A percentile compares a stretch with the other conserved stretches of the same genome.
phyloP scores from a whole-genome alignment of 306 rosid species.

The Corylus heterophylla region DNA sequence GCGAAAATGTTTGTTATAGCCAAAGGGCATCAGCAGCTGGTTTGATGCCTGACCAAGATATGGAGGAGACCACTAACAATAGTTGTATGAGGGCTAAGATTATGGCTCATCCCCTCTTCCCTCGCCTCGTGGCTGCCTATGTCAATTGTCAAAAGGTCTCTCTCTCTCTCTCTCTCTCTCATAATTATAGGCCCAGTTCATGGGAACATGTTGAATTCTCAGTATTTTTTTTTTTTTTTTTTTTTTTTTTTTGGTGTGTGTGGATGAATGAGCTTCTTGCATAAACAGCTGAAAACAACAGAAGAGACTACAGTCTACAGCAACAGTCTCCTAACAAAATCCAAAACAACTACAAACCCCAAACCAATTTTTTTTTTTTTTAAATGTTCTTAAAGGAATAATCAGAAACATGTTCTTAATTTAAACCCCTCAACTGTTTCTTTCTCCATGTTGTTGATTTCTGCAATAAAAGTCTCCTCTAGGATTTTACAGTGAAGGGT shows the following conservation, averaged over 20 bases:
- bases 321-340: too few species aligned
- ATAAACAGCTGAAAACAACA: too few species aligned
- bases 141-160: constrained; percentile 41
- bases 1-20: neutral
- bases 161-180: neutral
- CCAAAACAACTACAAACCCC: too few species aligned
- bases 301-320: too few species aligned
- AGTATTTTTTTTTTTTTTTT: neutral
- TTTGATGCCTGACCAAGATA: constrained; percentile 15
- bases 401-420: neutral
- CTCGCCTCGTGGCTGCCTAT: constrained; percentile 33
- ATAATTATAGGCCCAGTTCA: neutral
- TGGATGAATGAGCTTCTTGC: too few species aligned
- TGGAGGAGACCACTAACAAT: constrained; percentile 9
- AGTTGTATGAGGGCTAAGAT: constrained; percentile 29
- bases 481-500: neutral
- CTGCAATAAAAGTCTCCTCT: too few species aligned
- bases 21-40: constrained; percentile 33
- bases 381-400: neutral
- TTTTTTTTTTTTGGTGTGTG: too few species aligned
- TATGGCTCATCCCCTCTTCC: constrained; percentile 47
- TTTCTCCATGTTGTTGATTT: neutral
- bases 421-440: neutral
- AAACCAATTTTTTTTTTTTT: neutral
- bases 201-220: neutral